phyloP scores from a whole-genome alignment of 441 rosid species.

The Isatis lusitanica region DNA sequence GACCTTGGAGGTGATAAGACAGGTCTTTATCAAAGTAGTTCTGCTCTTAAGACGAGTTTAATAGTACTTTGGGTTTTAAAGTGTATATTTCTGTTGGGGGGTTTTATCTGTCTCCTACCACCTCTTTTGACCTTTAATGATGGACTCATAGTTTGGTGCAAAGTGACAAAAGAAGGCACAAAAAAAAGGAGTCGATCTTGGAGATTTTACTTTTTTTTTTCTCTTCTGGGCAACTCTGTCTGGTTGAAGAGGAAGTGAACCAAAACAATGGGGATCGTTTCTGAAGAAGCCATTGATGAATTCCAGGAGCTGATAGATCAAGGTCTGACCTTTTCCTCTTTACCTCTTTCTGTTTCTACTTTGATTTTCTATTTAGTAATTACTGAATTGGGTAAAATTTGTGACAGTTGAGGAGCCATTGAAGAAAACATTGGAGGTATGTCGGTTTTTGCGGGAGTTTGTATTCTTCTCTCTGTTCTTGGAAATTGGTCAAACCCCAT shows the following conservation, averaged over 20 bases:
- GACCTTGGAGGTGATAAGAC: too few species aligned
- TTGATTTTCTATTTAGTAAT: neutral
- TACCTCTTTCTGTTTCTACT: neutral
- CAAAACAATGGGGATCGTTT: slow-evolving; percentile 52
- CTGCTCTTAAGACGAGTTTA: neutral
- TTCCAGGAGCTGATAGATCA: slow-evolving; percentile 68
- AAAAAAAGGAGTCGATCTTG: slow-evolving; percentile 20
- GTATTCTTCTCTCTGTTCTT: neutral
- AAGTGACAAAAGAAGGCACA: neutral
- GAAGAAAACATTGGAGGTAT: slow-evolving; percentile 69
- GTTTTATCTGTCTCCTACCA: slow-evolving; percentile 20
- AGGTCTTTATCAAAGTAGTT: slow-evolving; percentile 35
- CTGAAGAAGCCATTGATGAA: slow-evolving; percentile 68
- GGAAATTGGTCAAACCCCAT: slow-evolving; percentile 8
- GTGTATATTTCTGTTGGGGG: slow-evolving; percentile 20
- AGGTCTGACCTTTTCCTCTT: slow-evolving; percentile 41
- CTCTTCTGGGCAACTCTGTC: slow-evolving; percentile 5
- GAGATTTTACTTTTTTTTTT: neutral
- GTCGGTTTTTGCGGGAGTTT: slow-evolving; percentile 2
- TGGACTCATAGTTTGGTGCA: slow-evolving; percentile 31
- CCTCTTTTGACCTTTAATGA: slow-evolving; percentile 37
- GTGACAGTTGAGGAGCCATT: slow-evolving; percentile 76
- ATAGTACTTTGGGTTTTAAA: neutral
- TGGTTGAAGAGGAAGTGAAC: slow-evolving; percentile 17
- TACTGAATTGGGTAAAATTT: slow-evolving; percentile 10